Base-by-base conservation (phyloP, 345 rosid species). In the Brassica juncea region DNA sequence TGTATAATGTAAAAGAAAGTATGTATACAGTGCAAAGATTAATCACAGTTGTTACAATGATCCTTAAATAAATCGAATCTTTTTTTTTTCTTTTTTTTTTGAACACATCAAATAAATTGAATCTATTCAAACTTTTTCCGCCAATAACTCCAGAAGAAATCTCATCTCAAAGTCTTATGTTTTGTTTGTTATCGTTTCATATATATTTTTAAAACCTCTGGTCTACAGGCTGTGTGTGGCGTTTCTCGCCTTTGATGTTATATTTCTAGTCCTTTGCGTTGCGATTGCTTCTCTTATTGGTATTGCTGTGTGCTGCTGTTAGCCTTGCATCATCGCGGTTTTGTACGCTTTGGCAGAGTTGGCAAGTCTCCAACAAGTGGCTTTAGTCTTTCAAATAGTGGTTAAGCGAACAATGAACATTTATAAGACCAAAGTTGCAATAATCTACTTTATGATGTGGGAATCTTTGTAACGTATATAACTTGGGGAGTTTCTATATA, bases 301-400 rank as follows among this genome's bases (percentile, higher is more conserved):
- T 25, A 86, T 94, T 70, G 97, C 95, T 75, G 87, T 94, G 75
- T 92, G 97, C 82, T 91, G 92, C 87, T 94, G 90, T 80, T 90
- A 92, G 83, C 99, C 98, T 5, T 94, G 99, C 83, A 94, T 94
- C 76, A 88, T 94, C 21, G 99, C 94, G 16, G 86, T 94, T 84
- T 72, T 94, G 61, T 92, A 91, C 78, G 94, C 97, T 14, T 81
- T 92, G 73, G 77, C 95, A 6, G 94, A 92, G 47, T 86, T 84
- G 89, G 99, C 90, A 91, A 80, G 69, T 69, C 61, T n/a, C n/a
- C n/a, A n/a, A n/a, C n/a, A n/a, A n/a, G n/a, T n/a, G n/a, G n/a
- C n/a, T n/a, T n/a, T n/a, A n/a, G n/a, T n/a, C n/a, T n/a, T n/a
- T n/a, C n/a, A n/a, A n/a, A n/a, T n/a, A n/a, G n/a, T n/a, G n/a